Conservation (phyloP, 192 early-diverging fungal species). For the Coemansia sp. region DNA sequence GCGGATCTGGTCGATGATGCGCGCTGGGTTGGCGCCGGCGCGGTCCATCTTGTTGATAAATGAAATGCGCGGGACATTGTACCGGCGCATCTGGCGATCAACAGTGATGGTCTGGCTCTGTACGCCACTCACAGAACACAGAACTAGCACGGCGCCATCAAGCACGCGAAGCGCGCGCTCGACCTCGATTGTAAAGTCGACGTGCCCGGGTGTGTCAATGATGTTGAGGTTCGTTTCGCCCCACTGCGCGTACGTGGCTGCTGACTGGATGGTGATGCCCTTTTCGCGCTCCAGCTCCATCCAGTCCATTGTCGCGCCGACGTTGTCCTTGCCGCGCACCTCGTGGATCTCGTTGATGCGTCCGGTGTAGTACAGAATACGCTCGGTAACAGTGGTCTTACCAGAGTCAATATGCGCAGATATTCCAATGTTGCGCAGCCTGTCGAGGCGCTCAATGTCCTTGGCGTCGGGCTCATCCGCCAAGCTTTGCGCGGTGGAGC, state of each 20-base stretch:
- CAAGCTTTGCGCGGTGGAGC: constrained; percentile 1
- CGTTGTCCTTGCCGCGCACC: constrained; percentile 81
- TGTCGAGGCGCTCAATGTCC: constrained; percentile 58
- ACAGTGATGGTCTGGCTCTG: constrained; percentile 88
- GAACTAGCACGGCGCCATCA: constrained; percentile 81
- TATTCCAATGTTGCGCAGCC: constrained; percentile 83
- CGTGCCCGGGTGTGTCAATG: constrained; percentile 88
- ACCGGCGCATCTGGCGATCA: constrained; percentile 88
- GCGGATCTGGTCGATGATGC: constrained; percentile 78
- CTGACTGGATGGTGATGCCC: constrained; percentile 86
- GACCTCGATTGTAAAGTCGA: constrained; percentile 88
- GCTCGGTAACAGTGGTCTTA: constrained; percentile 84
- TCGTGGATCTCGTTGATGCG: constrained; percentile 89
- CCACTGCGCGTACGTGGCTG: constrained; percentile 85
- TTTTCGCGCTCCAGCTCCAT: constrained; percentile 98
- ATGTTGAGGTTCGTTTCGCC: constrained; percentile 78
- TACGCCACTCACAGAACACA: constrained; percentile 83
- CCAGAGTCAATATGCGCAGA: constrained; percentile 88
- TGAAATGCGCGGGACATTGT: constrained; percentile 81
- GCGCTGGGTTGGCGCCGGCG: constrained; percentile 78
- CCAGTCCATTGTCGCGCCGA: constrained; percentile 99
- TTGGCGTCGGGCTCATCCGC: constrained; percentile 14
- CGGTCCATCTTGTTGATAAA: constrained; percentile 93
- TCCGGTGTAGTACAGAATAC: constrained; percentile 81
- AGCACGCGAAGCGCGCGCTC: constrained; percentile 83